A percentile compares a stretch with the other conserved stretches of the same genome.
phyloP scores from a whole-genome alignment of 2,329 filamentous ascomycete genomes.

The Cordyceps cicadae region DNA sequence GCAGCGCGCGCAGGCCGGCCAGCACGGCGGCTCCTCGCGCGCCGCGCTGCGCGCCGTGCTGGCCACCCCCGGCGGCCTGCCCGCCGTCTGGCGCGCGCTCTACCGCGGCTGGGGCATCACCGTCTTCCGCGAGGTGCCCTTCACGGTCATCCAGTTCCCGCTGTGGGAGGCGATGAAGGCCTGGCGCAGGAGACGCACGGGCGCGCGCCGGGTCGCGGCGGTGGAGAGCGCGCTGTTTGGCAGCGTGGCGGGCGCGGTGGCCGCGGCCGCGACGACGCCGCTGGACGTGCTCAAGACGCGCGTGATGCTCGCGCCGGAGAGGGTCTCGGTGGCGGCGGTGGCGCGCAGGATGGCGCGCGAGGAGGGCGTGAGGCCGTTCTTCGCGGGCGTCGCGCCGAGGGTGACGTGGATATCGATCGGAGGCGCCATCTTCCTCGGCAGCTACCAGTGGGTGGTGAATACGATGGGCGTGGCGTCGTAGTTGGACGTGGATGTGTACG shows the following conservation, averaged over 20 bases:
- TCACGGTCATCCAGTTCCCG: constrained; percentile 94
- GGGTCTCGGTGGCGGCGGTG: constrained; percentile 49
- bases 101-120: constrained; percentile 92
- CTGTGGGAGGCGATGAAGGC: constrained; percentile 91
- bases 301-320: constrained; percentile 79
- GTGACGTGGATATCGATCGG: constrained; percentile 93
- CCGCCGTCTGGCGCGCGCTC: constrained; percentile 67
- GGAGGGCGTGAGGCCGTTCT: constrained; percentile 60
- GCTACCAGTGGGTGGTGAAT: constrained; percentile 85
- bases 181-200: constrained; percentile 41
- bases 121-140: constrained; percentile 90
- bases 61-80: constrained; percentile 31
- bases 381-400: constrained; percentile 69
- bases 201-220: constrained; percentile 46
- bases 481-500: constrained; percentile 11
- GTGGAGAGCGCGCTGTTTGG: constrained; percentile 79
- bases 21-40: constrained; percentile 62
- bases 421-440: constrained; percentile 88
- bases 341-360: constrained; percentile 56
- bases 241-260: constrained; percentile 72
- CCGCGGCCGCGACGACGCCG: constrained; percentile 83
- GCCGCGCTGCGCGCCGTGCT: constrained; percentile 64
- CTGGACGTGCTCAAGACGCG: constrained; percentile 94
- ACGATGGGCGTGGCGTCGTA: constrained; percentile 35
- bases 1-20: constrained; percentile 85